A percentile compares a stretch with the other conserved stretches of the same genome.
phyloP scores from a whole-genome alignment of 2,329 filamentous ascomycete genomes.

The Exophiala bonariae region DNA sequence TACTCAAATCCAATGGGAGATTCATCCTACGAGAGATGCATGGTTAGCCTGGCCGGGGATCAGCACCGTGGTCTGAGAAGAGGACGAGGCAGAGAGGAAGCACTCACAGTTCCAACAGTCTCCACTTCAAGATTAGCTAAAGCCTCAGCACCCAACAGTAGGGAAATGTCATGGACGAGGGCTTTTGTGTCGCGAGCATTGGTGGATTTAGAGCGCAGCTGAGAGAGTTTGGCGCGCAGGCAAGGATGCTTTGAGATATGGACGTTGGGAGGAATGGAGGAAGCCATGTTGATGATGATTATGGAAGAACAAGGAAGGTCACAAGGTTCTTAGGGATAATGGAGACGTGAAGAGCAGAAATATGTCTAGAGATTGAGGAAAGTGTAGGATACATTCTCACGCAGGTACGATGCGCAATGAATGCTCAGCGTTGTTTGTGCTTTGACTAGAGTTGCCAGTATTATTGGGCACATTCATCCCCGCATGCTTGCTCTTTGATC shows the following conservation, averaged over 20 bases:
- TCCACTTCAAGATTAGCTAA: conserved; percentile 61
- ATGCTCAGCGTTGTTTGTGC: too few relatives aligned
- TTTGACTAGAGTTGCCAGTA: too few relatives aligned
- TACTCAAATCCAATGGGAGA: conserved; percentile 80
- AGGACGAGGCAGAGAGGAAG: conserved; percentile 9
- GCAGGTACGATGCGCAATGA: too few relatives aligned
- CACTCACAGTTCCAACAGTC: conserved; percentile 64
- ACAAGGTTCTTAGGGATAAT: background rate
- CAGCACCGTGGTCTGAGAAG: conserved; percentile 4
- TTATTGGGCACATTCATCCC: too few relatives aligned
- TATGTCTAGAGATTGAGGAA: too few relatives aligned
- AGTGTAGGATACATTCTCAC: too few relatives aligned
- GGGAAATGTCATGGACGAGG: conserved; percentile 81
- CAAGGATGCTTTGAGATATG: conserved; percentile 86
- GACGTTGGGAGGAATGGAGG: conserved; percentile 53
- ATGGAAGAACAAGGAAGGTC: too few relatives aligned
- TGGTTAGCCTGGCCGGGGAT: conserved; percentile 15
- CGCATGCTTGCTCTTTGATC: background rate
- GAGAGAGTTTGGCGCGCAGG: conserved; percentile 82
- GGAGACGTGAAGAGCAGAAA: too few relatives aligned
- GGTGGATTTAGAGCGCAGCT: conserved; percentile 73
- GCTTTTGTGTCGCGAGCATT: conserved; percentile 74
- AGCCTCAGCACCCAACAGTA: conserved; percentile 81
- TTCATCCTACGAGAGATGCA: conserved; percentile 56
- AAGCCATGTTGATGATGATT: conserved; percentile 20